phyloP scores from a whole-genome alignment of 2,329 filamentous ascomycete species.

The Aspergillus vadensis region DNA sequence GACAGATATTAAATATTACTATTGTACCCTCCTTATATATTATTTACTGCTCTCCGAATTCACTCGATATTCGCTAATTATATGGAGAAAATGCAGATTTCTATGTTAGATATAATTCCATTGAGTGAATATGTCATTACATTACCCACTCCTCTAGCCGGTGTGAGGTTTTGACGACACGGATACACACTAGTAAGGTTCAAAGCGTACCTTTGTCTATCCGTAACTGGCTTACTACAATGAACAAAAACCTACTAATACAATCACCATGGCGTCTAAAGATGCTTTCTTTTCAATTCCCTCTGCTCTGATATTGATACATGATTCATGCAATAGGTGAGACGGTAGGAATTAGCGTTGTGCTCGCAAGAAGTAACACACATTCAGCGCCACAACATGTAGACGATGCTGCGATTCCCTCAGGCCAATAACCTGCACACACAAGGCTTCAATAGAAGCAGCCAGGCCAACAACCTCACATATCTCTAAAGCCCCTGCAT shows the following conservation, averaged over 20 bases:
- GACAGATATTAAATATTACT: slow-evolving; percentile 35
- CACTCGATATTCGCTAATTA: too few species aligned
- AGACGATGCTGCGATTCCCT: background rate
- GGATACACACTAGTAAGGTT: too few species aligned
- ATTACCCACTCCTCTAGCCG: too few species aligned
- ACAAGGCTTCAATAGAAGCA: background rate
- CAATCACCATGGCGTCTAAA: background rate
- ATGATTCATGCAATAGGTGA: background rate
- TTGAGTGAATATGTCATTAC: too few species aligned
- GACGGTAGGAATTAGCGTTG: too few species aligned
- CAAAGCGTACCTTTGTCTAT: too few species aligned
- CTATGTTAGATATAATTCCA: too few species aligned
- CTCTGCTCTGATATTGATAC: background rate
- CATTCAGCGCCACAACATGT: too few species aligned
- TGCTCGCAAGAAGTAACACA: background rate
- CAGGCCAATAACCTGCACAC: background rate
- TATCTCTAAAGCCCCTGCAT: background rate
- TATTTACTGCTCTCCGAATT: too few species aligned
- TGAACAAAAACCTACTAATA: background rate
- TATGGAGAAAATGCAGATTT: too few species aligned
- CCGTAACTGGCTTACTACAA: background rate
- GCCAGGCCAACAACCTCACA: background rate
- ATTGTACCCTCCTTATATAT: too few species aligned
- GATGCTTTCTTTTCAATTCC: background rate
- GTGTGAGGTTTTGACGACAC: too few species aligned